Evolutionary conservation across 164 flowering plant genomes (phyloP).

Genomic region (Magnolia changhungtana): DNA sequence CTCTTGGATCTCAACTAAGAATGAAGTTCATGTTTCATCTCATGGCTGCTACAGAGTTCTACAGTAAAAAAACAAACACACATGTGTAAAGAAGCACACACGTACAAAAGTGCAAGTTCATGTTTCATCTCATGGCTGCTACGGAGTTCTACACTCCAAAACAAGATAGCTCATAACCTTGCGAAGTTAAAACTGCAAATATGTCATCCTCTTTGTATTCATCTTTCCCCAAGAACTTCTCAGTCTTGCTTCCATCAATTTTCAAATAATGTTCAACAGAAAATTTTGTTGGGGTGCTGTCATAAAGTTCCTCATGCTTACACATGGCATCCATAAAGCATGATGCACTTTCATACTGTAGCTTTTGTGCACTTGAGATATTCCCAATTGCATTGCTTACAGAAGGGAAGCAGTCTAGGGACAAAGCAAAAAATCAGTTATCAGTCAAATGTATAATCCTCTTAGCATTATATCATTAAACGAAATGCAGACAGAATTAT

Average conservation of each 20-base stretch:
- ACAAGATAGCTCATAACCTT: conserved; percentile 43
- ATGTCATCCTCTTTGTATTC: conserved; percentile 32
- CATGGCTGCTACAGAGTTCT: no score
- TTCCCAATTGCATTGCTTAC: conserved; percentile 36
- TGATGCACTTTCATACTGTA: conserved; percentile 77
- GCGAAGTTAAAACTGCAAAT: conserved; percentile 24
- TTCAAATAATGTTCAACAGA: conserved; percentile 37
- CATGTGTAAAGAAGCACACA: no score
- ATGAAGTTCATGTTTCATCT: no score
- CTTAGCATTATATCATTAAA: no score
- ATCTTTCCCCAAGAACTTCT: conserved; percentile 29
- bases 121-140: no score
- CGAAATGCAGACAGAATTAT: no score
- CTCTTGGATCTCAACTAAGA: no score
- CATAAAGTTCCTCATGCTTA: conserved; percentile 60
- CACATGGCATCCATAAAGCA: conserved; percentile 48
- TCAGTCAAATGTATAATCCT: not conserved
- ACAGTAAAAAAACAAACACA: no score
- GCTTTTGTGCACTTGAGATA: conserved; percentile 53
- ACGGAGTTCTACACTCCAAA: no score
- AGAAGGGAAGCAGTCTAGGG: conserved; percentile 46
- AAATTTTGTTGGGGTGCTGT: conserved; percentile 27
- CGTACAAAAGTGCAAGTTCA: no score
- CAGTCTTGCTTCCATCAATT: conserved; percentile 59
- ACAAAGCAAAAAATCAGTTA: not conserved